A percentile compares a stretch with the other conserved stretches of the same genome.
These are phyloP conservation scores for Aspergillus saccharolyticus DNA, from an alignment of 495 filamentous ascomycete genomes.

Conservation along the genomic window DNA sequence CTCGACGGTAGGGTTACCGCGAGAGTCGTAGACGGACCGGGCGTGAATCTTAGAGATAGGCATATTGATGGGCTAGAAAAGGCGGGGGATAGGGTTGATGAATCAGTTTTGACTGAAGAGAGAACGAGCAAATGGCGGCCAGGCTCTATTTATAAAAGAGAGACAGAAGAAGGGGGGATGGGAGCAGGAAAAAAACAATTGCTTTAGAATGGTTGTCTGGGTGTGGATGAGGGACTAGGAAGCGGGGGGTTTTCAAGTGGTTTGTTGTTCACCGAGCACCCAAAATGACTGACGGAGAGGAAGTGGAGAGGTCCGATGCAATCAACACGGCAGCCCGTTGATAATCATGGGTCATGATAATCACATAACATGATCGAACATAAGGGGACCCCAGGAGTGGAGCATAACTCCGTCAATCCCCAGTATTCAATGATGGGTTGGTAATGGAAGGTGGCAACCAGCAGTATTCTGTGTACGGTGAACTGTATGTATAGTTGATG, in stretches of 20 bases:
- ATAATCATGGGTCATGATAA: background rate
- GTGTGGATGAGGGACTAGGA: slow-evolving; percentile 38
- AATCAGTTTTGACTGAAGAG: slow-evolving; percentile 17
- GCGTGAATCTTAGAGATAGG: slow-evolving; percentile 97
- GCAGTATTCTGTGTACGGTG: background rate
- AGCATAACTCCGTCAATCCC: background rate
- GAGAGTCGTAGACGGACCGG: slow-evolving; percentile 98
- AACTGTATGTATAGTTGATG: slow-evolving; percentile 3
- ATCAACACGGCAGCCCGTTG: slow-evolving; percentile 6
- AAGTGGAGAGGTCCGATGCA: slow-evolving; percentile 10
- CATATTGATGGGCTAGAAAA: slow-evolving; percentile 58
- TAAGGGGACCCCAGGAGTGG: slow-evolving; percentile 16
- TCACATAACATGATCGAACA: slow-evolving; percentile 3
- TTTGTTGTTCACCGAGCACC: slow-evolving; percentile 43
- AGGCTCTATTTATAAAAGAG: slow-evolving; percentile 15
- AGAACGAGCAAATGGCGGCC: slow-evolving; percentile 13
- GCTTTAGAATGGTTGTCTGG: slow-evolving; percentile 25
- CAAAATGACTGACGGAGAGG: slow-evolving; percentile 35
- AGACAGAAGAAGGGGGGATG: background rate
- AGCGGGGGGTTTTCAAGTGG: slow-evolving; percentile 19
- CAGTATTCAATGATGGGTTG: background rate
- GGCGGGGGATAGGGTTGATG: background rate
- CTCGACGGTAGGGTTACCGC: slow-evolving; percentile 93
- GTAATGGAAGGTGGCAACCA: background rate
- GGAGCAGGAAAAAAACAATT: slow-evolving; percentile 4